A percentile compares a stretch with the other conserved stretches of the same genome.
phyloP scores from a whole-genome alignment of 352 stramenopile species.

The Globisporangium abappressorium region DNA sequence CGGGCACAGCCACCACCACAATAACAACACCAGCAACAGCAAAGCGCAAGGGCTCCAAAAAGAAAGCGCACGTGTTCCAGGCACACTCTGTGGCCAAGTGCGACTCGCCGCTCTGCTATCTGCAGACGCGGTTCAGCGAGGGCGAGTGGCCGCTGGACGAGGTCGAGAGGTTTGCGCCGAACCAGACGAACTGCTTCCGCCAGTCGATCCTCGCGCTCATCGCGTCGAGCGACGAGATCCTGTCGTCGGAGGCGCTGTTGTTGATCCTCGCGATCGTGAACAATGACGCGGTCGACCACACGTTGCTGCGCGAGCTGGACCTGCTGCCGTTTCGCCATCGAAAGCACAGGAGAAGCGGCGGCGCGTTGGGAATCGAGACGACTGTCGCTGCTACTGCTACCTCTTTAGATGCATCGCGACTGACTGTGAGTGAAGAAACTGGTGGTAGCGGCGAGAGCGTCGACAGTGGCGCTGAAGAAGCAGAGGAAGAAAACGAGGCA shows the following conservation, averaged over 20 bases:
- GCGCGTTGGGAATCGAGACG: not conserved
- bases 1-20: conserved; percentile 10
- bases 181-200: conserved; percentile 50
- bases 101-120: conserved; percentile 68
- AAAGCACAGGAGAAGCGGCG: conserved; percentile 20
- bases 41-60: conserved; percentile 21
- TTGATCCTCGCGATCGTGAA: conserved; percentile 66
- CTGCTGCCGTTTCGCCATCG: conserved; percentile 52
- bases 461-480: not conserved
- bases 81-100: conserved; percentile 50
- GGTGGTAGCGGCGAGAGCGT: conserved; percentile 11
- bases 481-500: not conserved
- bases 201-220: conserved; percentile 60
- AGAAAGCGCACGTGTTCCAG: conserved; percentile 38
- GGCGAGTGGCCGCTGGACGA: conserved; percentile 80
- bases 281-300: conserved; percentile 59
- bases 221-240: conserved; percentile 56
- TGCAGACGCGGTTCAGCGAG: conserved; percentile 72
- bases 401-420: not conserved
- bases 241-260: conserved; percentile 58
- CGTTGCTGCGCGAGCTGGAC: conserved; percentile 55
- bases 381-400: not conserved
- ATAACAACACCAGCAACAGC: conserved; percentile 11
- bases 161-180: conserved; percentile 48
- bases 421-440: conserved; percentile 17